Conservation (phyloP, 2,329 filamentous ascomycete genomes). For the Aspergillus spinulosporus region DNA sequence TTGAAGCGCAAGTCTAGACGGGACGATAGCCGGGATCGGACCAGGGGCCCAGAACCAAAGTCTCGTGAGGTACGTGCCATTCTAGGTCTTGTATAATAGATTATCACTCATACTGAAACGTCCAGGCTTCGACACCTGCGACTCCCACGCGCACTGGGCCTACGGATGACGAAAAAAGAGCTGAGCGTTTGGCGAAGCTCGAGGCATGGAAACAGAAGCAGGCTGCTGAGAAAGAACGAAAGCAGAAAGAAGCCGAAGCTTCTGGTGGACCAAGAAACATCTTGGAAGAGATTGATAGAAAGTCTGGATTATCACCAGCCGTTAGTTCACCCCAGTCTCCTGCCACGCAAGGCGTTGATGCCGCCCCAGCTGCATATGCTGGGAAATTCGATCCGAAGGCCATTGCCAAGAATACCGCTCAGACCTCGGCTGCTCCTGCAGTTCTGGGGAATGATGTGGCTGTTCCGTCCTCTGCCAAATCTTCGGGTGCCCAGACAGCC, state of each 20-base stretch:
- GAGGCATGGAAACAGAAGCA: slow-evolving; percentile 93
- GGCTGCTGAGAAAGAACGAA: slow-evolving; percentile 69
- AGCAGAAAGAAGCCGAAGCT: slow-evolving; percentile 66
- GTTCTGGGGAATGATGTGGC: slow-evolving; percentile 58
- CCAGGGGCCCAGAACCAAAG: slow-evolving; percentile 53
- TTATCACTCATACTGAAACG: neutral
- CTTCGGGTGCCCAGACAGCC: slow-evolving; percentile 39
- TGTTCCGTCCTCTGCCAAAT: slow-evolving; percentile 50
- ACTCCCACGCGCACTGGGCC: slow-evolving; percentile 50
- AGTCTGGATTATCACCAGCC: slow-evolving; percentile 58
- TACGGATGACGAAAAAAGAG: slow-evolving; percentile 73
- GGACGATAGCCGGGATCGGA: slow-evolving; percentile 63
- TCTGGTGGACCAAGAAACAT: slow-evolving; percentile 66
- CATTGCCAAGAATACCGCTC: slow-evolving; percentile 74
- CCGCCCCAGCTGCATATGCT: slow-evolving; percentile 61
- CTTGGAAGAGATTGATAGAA: slow-evolving; percentile 72
- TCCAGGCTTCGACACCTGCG: slow-evolving; percentile 56
- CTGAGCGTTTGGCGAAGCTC: slow-evolving; percentile 75
- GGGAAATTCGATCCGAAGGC: slow-evolving; percentile 87
- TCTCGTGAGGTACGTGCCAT: slow-evolving; percentile 57
- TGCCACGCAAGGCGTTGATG: slow-evolving; percentile 47
- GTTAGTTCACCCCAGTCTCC: slow-evolving; percentile 55
- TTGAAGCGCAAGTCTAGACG: slow-evolving; percentile 65
- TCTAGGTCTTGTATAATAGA: neutral
- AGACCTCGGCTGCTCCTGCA: slow-evolving; percentile 57